These are phyloP conservation scores for Cladosporium oxysporum DNA, from an alignment of 2,329 filamentous ascomycete genomes.

Conservation along the genomic window DNA sequence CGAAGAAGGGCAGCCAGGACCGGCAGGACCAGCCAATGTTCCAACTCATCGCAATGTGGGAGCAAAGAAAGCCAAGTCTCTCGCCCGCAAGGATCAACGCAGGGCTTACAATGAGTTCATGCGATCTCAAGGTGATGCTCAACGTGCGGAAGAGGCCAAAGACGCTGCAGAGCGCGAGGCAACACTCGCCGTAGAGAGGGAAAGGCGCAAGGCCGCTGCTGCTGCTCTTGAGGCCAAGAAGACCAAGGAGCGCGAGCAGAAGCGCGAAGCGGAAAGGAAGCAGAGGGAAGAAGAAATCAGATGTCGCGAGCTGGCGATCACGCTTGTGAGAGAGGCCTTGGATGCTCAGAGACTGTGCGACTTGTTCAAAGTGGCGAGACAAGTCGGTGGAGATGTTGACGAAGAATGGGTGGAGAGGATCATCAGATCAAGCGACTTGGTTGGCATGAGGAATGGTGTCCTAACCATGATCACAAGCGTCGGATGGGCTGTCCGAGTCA, in stretches of 20 bases:
- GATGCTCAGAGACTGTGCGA: constrained; percentile 36
- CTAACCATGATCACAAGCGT: constrained; percentile 46
- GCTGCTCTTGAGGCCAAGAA: constrained; percentile 45
- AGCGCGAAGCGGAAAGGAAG: constrained; percentile 41
- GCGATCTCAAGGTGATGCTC: constrained; percentile 49
- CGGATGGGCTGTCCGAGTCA: constrained; percentile 47
- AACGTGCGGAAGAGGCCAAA: constrained; percentile 45
- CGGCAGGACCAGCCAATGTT: constrained; percentile 28
- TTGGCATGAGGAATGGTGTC: constrained; percentile 33
- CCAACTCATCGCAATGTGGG: constrained; percentile 40
- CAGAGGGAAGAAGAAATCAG: constrained; percentile 43
- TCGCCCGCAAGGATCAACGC: constrained; percentile 47
- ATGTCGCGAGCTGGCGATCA: constrained; percentile 36
- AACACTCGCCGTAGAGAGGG: constrained; percentile 42
- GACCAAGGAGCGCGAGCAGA: constrained; percentile 42
- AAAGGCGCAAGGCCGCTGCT: constrained; percentile 45
- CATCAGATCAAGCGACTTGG: constrained; percentile 43
- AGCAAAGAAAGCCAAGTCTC: constrained; percentile 52
- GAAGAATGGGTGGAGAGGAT: constrained; percentile 47
- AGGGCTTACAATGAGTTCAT: constrained; percentile 53
- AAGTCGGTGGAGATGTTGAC: constrained; percentile 43
- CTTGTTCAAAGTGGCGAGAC: constrained; percentile 44
- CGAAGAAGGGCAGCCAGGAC: constrained; percentile 34
- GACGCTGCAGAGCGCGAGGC: constrained; percentile 49
- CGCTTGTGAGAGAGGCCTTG: constrained; percentile 36